phyloP scores from a whole-genome alignment of 2,329 filamentous ascomycete species.

The Aspergillus awamori region DNA sequence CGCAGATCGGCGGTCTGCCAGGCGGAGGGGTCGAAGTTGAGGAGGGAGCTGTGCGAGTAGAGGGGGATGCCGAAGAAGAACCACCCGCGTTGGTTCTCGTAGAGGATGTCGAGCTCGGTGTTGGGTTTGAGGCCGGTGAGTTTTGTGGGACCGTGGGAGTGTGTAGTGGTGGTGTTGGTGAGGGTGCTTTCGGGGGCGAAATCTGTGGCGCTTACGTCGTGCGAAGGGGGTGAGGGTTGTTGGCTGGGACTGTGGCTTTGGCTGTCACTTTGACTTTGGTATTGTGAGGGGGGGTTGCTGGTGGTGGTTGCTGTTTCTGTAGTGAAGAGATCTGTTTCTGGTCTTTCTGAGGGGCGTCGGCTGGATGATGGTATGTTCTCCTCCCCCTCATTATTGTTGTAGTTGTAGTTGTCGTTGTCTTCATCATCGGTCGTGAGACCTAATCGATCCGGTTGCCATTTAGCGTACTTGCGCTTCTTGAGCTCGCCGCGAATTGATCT shows the following conservation, averaged over 20 bases:
- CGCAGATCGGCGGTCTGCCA: constrained; percentile 74
- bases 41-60: constrained; percentile 84
- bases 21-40: constrained; percentile 79
- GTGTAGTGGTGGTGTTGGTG: constrained; percentile 2
- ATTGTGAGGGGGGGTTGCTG: background rate
- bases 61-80: constrained; percentile 87
- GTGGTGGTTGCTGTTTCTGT: background rate
- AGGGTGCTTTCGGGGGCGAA: constrained; percentile 10
- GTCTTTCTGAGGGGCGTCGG: constrained; percentile 13
- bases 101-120: constrained; percentile 77
- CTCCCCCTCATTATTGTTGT: constrained; percentile 8
- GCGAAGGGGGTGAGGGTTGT: background rate
- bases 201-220: constrained; percentile 21
- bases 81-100: constrained; percentile 90
- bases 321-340: constrained; percentile 10
- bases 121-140: constrained; percentile 28
- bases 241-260: background rate
- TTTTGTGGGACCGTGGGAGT: constrained; percentile 5
- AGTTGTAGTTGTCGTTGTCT: constrained; percentile 22
- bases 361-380: background rate
- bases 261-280: too few species aligned
- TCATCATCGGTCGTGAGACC: constrained; percentile 41
- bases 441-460: constrained; percentile 60
- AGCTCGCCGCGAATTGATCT: constrained; percentile 44
- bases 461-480: constrained; percentile 50